Conservation (phyloP, 805 yeast genomes). For the Monosporozyma yasuniensis region DNA sequence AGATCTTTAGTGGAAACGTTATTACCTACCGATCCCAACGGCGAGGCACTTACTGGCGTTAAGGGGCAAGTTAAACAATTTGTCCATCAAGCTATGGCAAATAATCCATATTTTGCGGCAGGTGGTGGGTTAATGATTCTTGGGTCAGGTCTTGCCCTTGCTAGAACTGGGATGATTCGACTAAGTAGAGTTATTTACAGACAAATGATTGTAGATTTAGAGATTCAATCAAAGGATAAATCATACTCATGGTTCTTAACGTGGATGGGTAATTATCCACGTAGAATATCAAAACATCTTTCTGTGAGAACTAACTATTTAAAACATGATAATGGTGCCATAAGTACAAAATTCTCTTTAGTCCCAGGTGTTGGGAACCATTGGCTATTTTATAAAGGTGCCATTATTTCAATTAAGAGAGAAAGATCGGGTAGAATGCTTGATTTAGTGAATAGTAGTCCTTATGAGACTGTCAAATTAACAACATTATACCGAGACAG, state of each 20-base stretch:
- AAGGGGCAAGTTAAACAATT: conserved; percentile 13
- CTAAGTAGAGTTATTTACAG: conserved; percentile 64
- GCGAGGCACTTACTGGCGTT: background rate
- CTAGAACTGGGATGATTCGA: conserved; percentile 58
- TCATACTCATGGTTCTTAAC: conserved; percentile 91
- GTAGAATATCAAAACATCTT: conserved; percentile 69
- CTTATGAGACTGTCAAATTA: conserved; percentile 91
- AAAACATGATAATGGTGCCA: conserved; percentile 90
- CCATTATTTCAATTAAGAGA: conserved; percentile 78
- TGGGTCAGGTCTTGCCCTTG: conserved; percentile 80
- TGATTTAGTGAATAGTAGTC: conserved; percentile 85
- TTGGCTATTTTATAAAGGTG: conserved; percentile 73
- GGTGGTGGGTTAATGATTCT: conserved; percentile 96
- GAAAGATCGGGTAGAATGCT: conserved; percentile 85
- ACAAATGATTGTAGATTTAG: conserved; percentile 81
- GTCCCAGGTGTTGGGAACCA: conserved; percentile 98
- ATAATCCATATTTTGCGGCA: conserved; percentile 95
- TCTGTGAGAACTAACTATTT: conserved; percentile 80
- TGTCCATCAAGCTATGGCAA: conserved; percentile 45
- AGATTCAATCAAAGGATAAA: conserved; percentile 87
- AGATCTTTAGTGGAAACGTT: background rate
- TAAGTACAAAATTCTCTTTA: conserved; percentile 74
- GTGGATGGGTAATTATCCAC: conserved; percentile 86
- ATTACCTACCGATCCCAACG: background rate
- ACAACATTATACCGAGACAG: conserved; percentile 85